Evolutionary conservation across 768 basidiomycete species (phyloP), one percentile per base, ranked within the genome.

Genomic region (Lyophyllum semitale): DNA sequence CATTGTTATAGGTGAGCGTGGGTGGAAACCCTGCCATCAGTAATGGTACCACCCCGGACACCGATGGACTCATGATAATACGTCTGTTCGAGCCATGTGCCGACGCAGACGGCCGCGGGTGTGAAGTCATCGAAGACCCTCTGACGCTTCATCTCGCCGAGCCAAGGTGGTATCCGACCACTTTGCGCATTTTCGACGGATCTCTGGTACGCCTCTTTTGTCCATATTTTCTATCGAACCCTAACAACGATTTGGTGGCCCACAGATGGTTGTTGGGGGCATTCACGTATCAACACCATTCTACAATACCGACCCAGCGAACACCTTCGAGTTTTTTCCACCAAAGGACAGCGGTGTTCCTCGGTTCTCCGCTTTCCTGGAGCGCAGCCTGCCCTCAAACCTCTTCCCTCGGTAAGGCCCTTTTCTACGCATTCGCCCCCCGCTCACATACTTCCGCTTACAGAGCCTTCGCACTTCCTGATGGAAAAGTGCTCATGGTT

Each of bases 151-250:
- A 73, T 41, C 65, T 78, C 40, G 70, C 69, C 11, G 71, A 71
- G 32, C 67, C 66, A 0, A 61, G 77, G 22, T 78, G 77, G 77
- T 77, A 78, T 44, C 67, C 77, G 4, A 72, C 75, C 13, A 69
- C 75, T 33, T 59, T 73, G 9, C 64, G 72, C 32, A 63, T 70
- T 8, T 69, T 68, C 13, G 68, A 72, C 48, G 70, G 71, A 2
- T 72, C 68, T 25, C 48, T 70, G 48, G 71, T 73, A 61, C 8
- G 40, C 5, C 12, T n/a, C 46, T 18, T 8, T 2, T 8, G 4
- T 18, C 27, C 11, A n/a, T 11, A 5, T 32, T 11, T 47, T 8
- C 26, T 20, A 32, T n/a, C 8, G 6, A n/a, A 12, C 3, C 6
- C 23, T 26, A 27, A 27, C 23, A 1, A 17, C n/a, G n/a, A 7